These are phyloP conservation scores for Ascobolus immersus DNA, from an alignment of 495 filamentous ascomycete genomes.

Conservation along the genomic window DNA sequence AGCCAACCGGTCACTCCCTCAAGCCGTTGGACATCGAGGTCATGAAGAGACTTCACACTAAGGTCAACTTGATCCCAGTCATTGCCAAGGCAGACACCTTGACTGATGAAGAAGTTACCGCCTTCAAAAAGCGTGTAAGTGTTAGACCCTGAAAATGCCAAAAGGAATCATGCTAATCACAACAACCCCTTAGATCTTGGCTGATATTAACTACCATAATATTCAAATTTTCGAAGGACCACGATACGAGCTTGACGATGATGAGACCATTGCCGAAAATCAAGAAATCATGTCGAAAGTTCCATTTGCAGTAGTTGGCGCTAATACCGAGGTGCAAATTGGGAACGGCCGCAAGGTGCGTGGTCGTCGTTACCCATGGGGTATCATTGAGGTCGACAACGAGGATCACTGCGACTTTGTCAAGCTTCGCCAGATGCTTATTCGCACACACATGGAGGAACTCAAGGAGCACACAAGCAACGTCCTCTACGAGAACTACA, in stretches of 20 bases:
- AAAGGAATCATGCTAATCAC: conserved; percentile 8
- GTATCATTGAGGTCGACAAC: conserved; percentile 96
- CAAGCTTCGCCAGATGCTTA: conserved; percentile 98
- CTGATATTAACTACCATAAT: conserved; percentile 84
- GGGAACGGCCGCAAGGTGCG: conserved; percentile 87
- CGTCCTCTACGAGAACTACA: conserved; percentile 93
- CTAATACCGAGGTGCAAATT: conserved; percentile 72
- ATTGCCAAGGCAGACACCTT: conserved; percentile 96
- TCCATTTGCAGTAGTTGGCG: conserved; percentile 91
- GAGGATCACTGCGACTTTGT: conserved; percentile 99
- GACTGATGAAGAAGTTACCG: conserved; percentile 81
- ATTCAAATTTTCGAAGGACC: conserved; percentile 98
- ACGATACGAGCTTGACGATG: conserved; percentile 92
- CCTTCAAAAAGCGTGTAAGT: conserved; percentile 84
- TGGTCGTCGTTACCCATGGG: conserved; percentile 92
- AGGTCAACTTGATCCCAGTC: conserved; percentile 98
- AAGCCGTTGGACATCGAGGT: conserved; percentile 98
- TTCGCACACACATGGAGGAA: conserved; percentile 99
- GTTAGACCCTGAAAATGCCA: background rate
- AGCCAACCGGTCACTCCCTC: conserved; percentile 94
- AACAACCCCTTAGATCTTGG: conserved; percentile 51
- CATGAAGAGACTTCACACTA: conserved; percentile 96
- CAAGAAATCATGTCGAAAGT: conserved; percentile 99
- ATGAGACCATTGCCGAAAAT: conserved; percentile 98
- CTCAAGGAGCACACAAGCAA: conserved; percentile 99